These are phyloP conservation scores for Phytophthora foliorum DNA, from an alignment of 352 stramenopile genomes.

Conservation along the genomic window DNA sequence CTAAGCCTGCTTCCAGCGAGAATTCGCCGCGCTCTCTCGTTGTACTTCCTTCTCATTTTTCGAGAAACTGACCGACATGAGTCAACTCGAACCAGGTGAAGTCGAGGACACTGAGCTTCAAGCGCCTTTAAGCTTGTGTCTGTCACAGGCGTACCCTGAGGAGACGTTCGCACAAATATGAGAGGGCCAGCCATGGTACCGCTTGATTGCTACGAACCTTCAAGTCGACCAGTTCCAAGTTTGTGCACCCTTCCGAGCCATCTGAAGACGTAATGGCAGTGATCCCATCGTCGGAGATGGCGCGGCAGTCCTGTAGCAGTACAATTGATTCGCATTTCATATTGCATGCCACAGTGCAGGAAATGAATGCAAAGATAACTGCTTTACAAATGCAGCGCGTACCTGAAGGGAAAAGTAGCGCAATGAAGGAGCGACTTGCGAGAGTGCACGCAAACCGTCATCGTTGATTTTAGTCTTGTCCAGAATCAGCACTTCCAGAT, in stretches of 20 bases:
- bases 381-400: background rate
- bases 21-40: slow-evolving; percentile 29
- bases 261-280: slow-evolving; percentile 39
- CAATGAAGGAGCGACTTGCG: slow-evolving; percentile 42
- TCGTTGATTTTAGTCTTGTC: slow-evolving; percentile 68
- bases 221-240: slow-evolving; percentile 68
- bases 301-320: slow-evolving; percentile 55
- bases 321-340: slow-evolving; percentile 4
- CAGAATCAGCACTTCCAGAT: slow-evolving; percentile 69
- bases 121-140: slow-evolving; percentile 54
- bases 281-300: slow-evolving; percentile 58
- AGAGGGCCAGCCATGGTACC: background rate
- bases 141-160: slow-evolving; percentile 62
- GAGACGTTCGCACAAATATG: background rate
- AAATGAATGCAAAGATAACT: background rate
- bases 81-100: slow-evolving; percentile 73
- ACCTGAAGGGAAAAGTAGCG: slow-evolving; percentile 80
- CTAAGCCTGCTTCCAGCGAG: slow-evolving; percentile 29
- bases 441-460: slow-evolving; percentile 48
- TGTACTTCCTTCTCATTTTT: slow-evolving; percentile 54
- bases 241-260: slow-evolving; percentile 33
- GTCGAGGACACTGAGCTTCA: slow-evolving; percentile 42
- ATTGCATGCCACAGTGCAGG: too few species aligned
- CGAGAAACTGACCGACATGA: slow-evolving; percentile 76
- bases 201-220: slow-evolving; percentile 49